Conservation (phyloP, 2,329 filamentous ascomycete species). For the Basipetospora chlamydospora region DNA sequence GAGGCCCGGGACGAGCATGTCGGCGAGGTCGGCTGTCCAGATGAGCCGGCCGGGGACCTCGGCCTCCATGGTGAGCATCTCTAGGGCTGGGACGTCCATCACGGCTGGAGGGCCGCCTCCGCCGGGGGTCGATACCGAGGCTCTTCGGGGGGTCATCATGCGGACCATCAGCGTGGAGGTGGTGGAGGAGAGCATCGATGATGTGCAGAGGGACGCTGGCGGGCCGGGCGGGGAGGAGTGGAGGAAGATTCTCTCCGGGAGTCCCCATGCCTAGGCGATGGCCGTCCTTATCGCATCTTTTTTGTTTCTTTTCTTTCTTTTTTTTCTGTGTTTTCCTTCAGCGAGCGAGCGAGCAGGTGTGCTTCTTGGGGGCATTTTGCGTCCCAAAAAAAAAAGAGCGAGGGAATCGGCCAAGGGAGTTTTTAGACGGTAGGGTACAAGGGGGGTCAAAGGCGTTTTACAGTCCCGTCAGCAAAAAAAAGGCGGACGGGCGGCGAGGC, state of each 20-base stretch:
- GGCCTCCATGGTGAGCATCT: background rate
- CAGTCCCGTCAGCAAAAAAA: too few relatives aligned
- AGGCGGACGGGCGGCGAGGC: too few relatives aligned
- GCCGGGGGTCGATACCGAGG: background rate
- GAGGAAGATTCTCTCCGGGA: slow-evolving; percentile 3
- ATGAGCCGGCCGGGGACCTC: background rate
- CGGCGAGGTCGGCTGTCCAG: background rate
- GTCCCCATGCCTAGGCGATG: background rate
- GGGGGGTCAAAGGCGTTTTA: too few relatives aligned
- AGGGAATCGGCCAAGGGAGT: too few relatives aligned
- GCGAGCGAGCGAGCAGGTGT: too few relatives aligned
- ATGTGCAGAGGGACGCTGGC: slow-evolving; percentile 4
- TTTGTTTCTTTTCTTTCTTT: slow-evolving; percentile 1
- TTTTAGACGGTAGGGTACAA: too few relatives aligned
- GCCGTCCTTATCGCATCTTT: too few relatives aligned
- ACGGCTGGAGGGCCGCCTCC: background rate
- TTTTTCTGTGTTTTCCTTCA: background rate
- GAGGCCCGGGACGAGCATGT: background rate
- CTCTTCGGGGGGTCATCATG: slow-evolving; percentile 5
- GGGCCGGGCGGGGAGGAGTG: background rate
- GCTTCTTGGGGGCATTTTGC: too few relatives aligned
- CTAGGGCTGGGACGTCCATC: background rate
- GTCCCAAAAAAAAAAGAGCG: background rate
- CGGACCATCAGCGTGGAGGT: slow-evolving; percentile 8
- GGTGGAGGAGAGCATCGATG: slow-evolving; percentile 6